Evolutionary conservation across 2,329 filamentous ascomycete species (phyloP).

Genomic region (Fusarium kyushuense): DNA sequence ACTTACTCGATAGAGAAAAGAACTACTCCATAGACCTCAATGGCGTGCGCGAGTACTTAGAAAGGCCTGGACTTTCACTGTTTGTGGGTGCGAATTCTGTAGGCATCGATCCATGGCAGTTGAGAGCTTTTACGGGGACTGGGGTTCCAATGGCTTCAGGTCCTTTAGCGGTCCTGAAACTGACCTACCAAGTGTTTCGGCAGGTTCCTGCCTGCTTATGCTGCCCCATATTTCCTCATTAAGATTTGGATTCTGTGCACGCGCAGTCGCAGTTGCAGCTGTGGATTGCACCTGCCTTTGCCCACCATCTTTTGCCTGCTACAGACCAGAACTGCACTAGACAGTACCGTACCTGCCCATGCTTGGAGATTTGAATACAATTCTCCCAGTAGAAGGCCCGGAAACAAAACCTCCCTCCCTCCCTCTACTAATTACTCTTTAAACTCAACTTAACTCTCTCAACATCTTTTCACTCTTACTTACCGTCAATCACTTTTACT

Average conservation of each 20-base stretch:
- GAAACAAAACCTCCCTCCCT: conserved; percentile 43
- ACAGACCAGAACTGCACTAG: not conserved
- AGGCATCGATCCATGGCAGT: conserved; percentile 19
- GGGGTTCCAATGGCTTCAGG: conserved; percentile 22
- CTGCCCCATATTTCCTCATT: conserved; percentile 31
- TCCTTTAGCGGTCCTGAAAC: conserved; percentile 31
- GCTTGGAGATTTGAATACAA: conserved; percentile 33
- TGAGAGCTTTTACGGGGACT: conserved; percentile 17
- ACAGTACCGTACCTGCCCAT: conserved; percentile 21
- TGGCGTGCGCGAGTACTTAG: conserved; percentile 36
- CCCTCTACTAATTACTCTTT: conserved; percentile 19
- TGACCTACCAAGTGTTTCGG: conserved; percentile 35
- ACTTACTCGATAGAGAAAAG: not conserved
- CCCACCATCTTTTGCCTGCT: conserved; percentile 22
- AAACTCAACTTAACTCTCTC: conserved; percentile 25
- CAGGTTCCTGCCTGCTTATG: conserved; percentile 12
- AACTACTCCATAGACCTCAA: conserved; percentile 21
- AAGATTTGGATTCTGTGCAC: conserved; percentile 35
- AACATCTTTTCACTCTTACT: conserved; percentile 2
- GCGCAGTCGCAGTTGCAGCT: conserved; percentile 9
- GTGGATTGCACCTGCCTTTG: too few species aligned
- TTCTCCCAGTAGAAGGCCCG: conserved; percentile 30
- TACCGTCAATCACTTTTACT: not conserved
- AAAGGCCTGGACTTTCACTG: conserved; percentile 37
- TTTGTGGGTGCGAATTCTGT: conserved; percentile 35